These are phyloP conservation scores for Nasturtium officinale DNA, from an alignment of 345 rosid genomes.

Conservation along the genomic window DNA sequence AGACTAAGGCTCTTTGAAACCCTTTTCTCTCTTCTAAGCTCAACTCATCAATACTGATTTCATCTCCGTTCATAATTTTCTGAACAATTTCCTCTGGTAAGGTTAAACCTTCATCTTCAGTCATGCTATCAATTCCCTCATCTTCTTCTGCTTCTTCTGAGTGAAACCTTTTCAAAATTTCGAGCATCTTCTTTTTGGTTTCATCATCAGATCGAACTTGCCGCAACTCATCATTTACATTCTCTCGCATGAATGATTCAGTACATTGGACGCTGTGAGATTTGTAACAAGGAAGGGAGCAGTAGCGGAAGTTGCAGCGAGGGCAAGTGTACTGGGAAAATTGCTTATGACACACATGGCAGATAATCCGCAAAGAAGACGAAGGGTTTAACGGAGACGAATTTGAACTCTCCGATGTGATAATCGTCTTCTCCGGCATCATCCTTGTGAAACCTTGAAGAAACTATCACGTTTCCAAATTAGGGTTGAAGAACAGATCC, in stretches of 20 bases:
- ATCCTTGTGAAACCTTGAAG: slow-evolving; percentile 32
- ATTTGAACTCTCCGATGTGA: slow-evolving; percentile 49
- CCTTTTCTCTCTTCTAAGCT: slow-evolving; percentile 73
- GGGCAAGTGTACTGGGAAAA: slow-evolving; percentile 95
- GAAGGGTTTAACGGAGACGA: slow-evolving; percentile 59
- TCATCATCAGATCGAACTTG: slow-evolving; percentile 65
- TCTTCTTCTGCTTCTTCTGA: slow-evolving; percentile 65
- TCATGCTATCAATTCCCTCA: slow-evolving; percentile 45
- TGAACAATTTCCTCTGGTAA: slow-evolving; percentile 67
- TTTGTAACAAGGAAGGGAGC: slow-evolving; percentile 82
- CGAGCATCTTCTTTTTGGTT: slow-evolving; percentile 72
- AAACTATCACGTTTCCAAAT: not conserved
- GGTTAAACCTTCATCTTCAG: slow-evolving; percentile 47
- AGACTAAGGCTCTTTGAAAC: slow-evolving; percentile 81
- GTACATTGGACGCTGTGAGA: slow-evolving; percentile 87
- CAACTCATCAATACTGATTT: slow-evolving; percentile 64
- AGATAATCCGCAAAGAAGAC: slow-evolving; percentile 56
- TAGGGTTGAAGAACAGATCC: slow-evolving; percentile 32
- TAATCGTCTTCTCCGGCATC: slow-evolving; percentile 45
- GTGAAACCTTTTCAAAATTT: slow-evolving; percentile 75
- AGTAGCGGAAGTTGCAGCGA: slow-evolving; percentile 87
- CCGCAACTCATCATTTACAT: slow-evolving; percentile 72
- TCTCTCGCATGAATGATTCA: slow-evolving; percentile 91
- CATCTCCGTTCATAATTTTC: slow-evolving; percentile 70
- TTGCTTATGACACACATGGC: slow-evolving; percentile 93